phyloP scores from a whole-genome alignment of 169 alveolate genomes.

The Eimeria tenella region DNA sequence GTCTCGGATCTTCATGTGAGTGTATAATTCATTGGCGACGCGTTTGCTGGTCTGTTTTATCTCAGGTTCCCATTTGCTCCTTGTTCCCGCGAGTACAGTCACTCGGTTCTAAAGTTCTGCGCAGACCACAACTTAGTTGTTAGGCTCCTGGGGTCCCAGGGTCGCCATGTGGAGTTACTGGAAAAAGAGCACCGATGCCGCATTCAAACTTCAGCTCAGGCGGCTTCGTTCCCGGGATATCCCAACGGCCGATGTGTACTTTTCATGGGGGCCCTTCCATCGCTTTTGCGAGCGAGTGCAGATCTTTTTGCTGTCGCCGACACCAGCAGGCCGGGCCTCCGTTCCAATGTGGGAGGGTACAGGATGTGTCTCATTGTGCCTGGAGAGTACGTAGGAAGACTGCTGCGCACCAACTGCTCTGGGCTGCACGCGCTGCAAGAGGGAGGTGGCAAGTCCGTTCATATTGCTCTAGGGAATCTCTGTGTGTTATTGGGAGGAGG shows the following conservation, averaged over 20 bases:
- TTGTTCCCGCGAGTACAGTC: constrained; percentile 34
- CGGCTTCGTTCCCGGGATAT: constrained; percentile 73
- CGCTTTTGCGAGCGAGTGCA: constrained; percentile 66
- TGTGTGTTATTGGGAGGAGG: constrained; percentile 67
- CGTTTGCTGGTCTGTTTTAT: not conserved
- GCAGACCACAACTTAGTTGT: constrained; percentile 78
- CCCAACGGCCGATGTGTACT: constrained; percentile 76
- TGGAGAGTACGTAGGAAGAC: constrained; percentile 70
- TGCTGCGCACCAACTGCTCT: constrained; percentile 74
- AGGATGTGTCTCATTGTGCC: constrained; percentile 74
- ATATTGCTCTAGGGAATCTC: constrained; percentile 68
- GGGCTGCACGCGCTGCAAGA: constrained; percentile 77
- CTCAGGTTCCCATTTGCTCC: constrained; percentile 71
- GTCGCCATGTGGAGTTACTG: constrained; percentile 67
- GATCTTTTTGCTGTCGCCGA: constrained; percentile 73
- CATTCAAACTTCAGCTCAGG: constrained; percentile 71
- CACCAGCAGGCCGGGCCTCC: constrained; percentile 72
- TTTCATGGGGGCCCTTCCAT: constrained; percentile 45
- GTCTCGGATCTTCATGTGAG: too few species aligned
- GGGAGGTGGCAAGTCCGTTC: constrained; percentile 72
- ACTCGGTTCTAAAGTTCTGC: constrained; percentile 67
- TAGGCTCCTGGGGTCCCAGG: constrained; percentile 69
- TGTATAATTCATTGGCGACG: not conserved
- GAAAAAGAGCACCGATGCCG: constrained; percentile 70
- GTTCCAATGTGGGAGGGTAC: constrained; percentile 60